These are phyloP conservation scores for Salicornia ramosissima DNA, from an alignment of 148 eudicot species.

Conservation along the genomic window DNA sequence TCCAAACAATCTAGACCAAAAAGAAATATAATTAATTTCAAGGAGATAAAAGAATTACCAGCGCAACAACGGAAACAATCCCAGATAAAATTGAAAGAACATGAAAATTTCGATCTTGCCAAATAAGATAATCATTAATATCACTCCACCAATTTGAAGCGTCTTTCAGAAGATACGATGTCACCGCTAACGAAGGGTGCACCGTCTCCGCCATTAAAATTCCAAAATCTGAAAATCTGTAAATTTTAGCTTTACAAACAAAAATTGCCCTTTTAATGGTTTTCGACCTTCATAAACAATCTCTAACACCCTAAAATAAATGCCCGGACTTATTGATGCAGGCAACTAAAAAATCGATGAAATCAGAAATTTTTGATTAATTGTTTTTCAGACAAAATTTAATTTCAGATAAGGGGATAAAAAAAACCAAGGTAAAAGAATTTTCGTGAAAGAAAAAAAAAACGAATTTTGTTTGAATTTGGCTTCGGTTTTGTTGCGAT, in stretches of 20 bases:
- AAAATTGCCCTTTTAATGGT: background rate
- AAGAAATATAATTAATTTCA: background rate
- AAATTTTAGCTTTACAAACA: background rate
- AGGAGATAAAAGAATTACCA: slow-evolving; percentile 41
- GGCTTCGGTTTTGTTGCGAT: slow-evolving; percentile 4
- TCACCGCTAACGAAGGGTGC: slow-evolving; percentile 35
- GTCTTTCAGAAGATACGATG: slow-evolving; percentile 39
- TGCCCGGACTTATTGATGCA: background rate
- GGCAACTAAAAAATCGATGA: background rate
- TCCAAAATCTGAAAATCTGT: background rate
- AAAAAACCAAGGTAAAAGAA: background rate
- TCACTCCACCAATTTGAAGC: slow-evolving; percentile 69
- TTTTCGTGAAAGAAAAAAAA: slow-evolving; percentile 17
- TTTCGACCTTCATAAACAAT: too few relatives aligned
- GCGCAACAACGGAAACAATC: slow-evolving; percentile 65
- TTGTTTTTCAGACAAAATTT: too few relatives aligned
- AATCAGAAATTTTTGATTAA: background rate
- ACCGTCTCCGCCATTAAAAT: slow-evolving; percentile 32
- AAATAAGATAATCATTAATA: slow-evolving; percentile 52
- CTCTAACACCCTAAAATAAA: background rate
- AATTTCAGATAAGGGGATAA: too few relatives aligned
- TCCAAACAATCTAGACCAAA: background rate
- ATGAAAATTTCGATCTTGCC: slow-evolving; percentile 93
- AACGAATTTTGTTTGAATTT: slow-evolving; percentile 14
- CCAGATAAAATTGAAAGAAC: slow-evolving; percentile 72